These are phyloP conservation scores for Linnemannia exigua DNA, from an alignment of 192 early-diverging fungal genomes.

Conservation along the genomic window DNA sequence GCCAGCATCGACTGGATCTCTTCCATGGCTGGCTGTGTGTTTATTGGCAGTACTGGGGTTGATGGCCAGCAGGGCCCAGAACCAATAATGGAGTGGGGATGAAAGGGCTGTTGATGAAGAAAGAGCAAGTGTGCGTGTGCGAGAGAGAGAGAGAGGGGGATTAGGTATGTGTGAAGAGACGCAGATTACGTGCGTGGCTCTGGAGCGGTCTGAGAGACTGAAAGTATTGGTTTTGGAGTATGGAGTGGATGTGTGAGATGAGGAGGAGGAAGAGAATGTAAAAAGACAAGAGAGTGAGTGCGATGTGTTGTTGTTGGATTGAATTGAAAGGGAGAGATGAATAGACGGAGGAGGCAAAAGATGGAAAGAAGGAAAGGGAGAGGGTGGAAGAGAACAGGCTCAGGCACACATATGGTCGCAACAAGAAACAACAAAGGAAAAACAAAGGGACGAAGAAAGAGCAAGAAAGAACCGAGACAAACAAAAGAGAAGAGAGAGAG, in stretches of 20 bases:
- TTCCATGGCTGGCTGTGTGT: constrained; percentile 40
- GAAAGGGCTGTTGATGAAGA: not conserved
- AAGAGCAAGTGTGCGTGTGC: not conserved
- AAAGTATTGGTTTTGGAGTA: not conserved
- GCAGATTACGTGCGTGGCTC: not conserved
- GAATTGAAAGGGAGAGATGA: constrained; percentile 14
- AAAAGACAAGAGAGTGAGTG: constrained; percentile 10
- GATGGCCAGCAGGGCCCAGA: constrained; percentile 7
- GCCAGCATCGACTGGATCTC: constrained; percentile 58
- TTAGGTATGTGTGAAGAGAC: not conserved
- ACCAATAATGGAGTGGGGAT: not conserved
- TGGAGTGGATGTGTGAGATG: not conserved
- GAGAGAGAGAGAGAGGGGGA: no score
- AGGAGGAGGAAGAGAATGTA: not conserved
- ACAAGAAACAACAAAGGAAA: not conserved
- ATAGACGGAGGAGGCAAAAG: not conserved
- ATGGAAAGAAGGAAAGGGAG: not conserved
- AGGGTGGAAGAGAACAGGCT: not conserved
- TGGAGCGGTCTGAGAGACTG: not conserved
- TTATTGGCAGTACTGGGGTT: not conserved
- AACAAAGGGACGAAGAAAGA: constrained; percentile 14
- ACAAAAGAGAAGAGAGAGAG: not conserved
- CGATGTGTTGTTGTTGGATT: no score
- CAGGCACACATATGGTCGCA: not conserved
- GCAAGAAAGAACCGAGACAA: not conserved